Percentiles rank a stretch among this genome's conserved stretches.
phyloP scores from a whole-genome alignment of 345 rosid species.

The Salix exigua region DNA sequence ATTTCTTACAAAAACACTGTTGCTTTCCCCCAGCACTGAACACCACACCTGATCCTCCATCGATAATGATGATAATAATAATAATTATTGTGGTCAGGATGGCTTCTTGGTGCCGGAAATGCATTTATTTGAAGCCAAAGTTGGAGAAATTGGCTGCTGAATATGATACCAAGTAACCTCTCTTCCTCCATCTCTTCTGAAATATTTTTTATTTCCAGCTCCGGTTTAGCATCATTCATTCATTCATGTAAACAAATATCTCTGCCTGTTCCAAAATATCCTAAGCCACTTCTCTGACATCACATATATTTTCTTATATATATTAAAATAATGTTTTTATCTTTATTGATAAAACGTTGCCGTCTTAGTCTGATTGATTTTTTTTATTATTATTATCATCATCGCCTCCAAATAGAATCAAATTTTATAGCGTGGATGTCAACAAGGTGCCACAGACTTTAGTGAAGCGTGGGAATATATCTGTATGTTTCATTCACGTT shows the following conservation, averaged over 20 bases:
- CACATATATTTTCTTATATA: too few relatives aligned
- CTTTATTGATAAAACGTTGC: too few relatives aligned
- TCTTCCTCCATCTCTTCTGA: neutral
- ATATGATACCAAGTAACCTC: constrained; percentile 40
- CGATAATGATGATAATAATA: too few relatives aligned
- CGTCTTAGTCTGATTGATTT: neutral
- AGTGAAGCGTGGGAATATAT: constrained; percentile 84
- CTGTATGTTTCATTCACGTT: constrained; percentile 34
- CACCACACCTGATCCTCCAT: too few relatives aligned
- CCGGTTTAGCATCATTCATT: neutral
- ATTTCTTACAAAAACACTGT: too few relatives aligned
- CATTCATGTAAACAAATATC: neutral
- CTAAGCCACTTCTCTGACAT: too few relatives aligned
- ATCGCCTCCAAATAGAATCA: constrained; percentile 34
- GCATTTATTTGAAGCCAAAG: constrained; percentile 91
- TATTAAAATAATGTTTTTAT: too few relatives aligned
- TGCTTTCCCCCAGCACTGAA: neutral
- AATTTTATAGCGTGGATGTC: constrained; percentile 81
- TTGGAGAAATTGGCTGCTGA: constrained; percentile 79
- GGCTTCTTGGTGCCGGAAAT: constrained; percentile 97
- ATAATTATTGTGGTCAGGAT: constrained; percentile 50
- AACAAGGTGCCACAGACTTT: constrained; percentile 70
- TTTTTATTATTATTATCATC: neutral
- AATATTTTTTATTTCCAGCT: neutral
- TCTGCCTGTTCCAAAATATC: neutral